Evolutionary conservation across 139 green algal genomes (phyloP).

Genomic region (Edaphochlamys debaryana): DNA sequence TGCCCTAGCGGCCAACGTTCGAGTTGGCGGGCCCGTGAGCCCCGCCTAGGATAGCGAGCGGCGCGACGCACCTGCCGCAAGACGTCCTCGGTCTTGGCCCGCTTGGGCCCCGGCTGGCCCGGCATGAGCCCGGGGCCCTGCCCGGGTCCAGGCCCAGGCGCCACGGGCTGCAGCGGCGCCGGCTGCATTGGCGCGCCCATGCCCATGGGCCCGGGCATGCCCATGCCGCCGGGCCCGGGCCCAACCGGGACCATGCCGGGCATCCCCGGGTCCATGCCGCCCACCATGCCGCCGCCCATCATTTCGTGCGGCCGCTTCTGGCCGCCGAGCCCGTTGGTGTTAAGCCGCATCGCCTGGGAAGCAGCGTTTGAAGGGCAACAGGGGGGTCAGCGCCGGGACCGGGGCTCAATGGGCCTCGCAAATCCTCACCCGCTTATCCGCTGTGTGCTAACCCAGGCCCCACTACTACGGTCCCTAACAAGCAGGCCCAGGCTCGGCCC

Average conservation of each 20-base stretch:
- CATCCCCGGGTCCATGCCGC: background rate
- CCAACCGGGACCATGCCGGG: conserved; percentile 29
- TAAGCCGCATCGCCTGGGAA: conserved; percentile 17
- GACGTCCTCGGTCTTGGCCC: conserved; percentile 28
- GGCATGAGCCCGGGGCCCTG: background rate
- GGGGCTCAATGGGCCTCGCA: no score
- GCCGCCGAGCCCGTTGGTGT: conserved; percentile 15
- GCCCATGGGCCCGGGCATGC: background rate
- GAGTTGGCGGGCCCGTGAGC: no score
- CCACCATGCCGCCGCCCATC: background rate
- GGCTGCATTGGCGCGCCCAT: conserved; percentile 47
- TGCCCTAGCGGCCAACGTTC: no score
- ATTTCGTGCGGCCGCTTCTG: conserved; percentile 37
- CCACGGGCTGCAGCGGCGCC: conserved; percentile 40
- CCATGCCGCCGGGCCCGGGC: conserved; percentile 3
- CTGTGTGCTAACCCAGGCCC: no score
- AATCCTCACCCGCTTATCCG: no score
- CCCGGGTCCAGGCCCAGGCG: conserved; percentile 10
- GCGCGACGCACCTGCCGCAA: conserved; percentile 24
- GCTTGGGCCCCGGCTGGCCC: conserved; percentile 24
- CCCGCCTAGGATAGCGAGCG: no score
- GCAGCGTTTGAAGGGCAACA: no score
- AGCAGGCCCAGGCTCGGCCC: no score
- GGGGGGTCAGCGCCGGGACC: no score
- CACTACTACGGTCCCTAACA: no score